Evolutionary conservation across 257 asterid genomes (phyloP), one percentile per base, ranked within the genome.

Genomic region (Ilex asprella): DNA sequence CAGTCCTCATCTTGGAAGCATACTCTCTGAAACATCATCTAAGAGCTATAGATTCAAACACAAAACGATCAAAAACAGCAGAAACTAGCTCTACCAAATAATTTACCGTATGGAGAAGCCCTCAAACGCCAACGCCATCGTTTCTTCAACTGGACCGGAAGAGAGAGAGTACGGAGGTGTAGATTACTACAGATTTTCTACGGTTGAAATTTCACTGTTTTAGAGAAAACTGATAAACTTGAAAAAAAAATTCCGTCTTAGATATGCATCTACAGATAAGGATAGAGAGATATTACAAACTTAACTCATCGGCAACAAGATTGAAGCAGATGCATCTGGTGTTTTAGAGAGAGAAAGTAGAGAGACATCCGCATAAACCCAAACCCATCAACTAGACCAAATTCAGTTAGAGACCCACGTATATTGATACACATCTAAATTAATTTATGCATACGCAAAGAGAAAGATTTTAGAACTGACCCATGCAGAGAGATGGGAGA

Each of bases 31-130:
- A 43, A 64, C 39, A 44, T 30, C 61, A 65, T 10, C 55, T 39
- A 63, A 21, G 44, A 39, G 58, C 12, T 10, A 52, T 30, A 35
- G 59, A 2, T 21, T 30, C 56, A 58, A 3, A 61, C 59, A 59
- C 14, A 61, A 66, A 59, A 47, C 16, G 39, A 16, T 3, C 29
- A 44, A 47, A 58, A 43, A 60, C 66, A 68, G 49, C 46, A 44
- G 54, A 46, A 59, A 51, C 5, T 16, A 21, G 27, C 27, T 21
- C 27, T 12, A 73, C 12, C 47, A 30, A 56, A 62, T 66, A 62
- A 79, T 84, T 74, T 51, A 75, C 79, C 79, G 70, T 73, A 85
- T 81, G 32, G 86, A 83, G 63, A 82, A 85, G 32, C 89, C 85
- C 74, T 75, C 75, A 65, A 72, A 68, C 16, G 75, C 70, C 63